Evolutionary conservation across 192 early-diverging fungal genomes (phyloP), one percentile per base, ranked within the genome.

Genomic region (Coemansia sp.): DNA sequence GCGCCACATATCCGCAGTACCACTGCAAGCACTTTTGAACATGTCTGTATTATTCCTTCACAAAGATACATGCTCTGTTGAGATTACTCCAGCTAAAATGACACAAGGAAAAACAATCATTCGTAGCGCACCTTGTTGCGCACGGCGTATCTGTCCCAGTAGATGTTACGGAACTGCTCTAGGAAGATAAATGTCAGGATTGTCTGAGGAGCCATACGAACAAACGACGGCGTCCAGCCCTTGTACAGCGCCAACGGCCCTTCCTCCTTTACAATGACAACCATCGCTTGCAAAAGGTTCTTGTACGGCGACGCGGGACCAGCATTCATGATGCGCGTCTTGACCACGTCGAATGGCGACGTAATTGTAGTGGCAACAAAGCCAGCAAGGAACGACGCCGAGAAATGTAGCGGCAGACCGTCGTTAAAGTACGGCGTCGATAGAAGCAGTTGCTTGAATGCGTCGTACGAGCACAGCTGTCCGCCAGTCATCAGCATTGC

Each of bases 281-380:
- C 77, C 68, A 89, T 48, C 51, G 83, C 75, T 49, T 81, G 81
- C 51, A 73, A 21, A 24, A 76, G 38, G 23, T 67, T 71, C 48
- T 52, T 63, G 58, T 75, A 73, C 24, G 71, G 73, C 56, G 77
- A 76, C 10, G 74, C 77, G 21, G 61, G 71, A 26, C 72, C 85
- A 60, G 86, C 87, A 66, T 90, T 92, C 93, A 95, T 95, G 58
- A 92, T 86, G 30, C 93, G 87, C 1, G 93, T 92, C 71, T 95
- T 95, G 63, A 95, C 88, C 12, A 95, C 88, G 81, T 93, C 91
- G 24, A 90, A 84, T 14, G 91, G 91, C 14, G 92, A 90, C 23
- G 89, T 91, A 2, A 92, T 83, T 4, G 91, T 92, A 5, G 90
- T 90, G 2, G 90, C 89, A 9, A 92, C 87, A 16, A 92, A 85